Evolutionary conservation across 352 stramenopile species (phyloP).

Genomic region (Globisporangium carolinianum): DNA sequence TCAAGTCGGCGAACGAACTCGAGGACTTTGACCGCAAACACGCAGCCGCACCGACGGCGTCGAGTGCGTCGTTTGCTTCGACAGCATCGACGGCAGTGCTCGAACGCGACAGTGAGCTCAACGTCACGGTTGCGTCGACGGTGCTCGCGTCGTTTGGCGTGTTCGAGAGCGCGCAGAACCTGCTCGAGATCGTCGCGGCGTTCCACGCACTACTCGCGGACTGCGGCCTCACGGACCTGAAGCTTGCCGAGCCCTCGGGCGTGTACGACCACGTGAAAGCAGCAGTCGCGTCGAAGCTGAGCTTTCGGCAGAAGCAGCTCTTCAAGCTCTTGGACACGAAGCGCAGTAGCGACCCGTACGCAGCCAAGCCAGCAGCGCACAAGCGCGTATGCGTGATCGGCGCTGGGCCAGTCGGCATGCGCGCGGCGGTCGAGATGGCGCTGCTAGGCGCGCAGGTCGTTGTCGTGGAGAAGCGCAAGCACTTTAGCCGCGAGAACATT

Average conservation of each 20-base stretch:
- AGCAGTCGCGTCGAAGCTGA: slow-evolving; percentile 43
- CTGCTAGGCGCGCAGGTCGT: slow-evolving; percentile 67
- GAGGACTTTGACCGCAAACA: slow-evolving; percentile 26
- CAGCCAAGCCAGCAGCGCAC: slow-evolving; percentile 43
- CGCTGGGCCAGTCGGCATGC: slow-evolving; percentile 66
- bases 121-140: slow-evolving; percentile 25
- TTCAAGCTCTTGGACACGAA: slow-evolving; percentile 67
- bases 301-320: slow-evolving; percentile 71
- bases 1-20: slow-evolving; percentile 28
- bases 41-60: background rate
- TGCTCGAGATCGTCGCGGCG: slow-evolving; percentile 41
- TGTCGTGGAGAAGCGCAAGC: slow-evolving; percentile 75
- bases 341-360: slow-evolving; percentile 44
- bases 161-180: slow-evolving; percentile 61
- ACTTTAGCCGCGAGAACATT: slow-evolving; percentile 82
- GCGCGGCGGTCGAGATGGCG: slow-evolving; percentile 64
- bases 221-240: slow-evolving; percentile 43
- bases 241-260: slow-evolving; percentile 39
- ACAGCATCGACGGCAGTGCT: slow-evolving; percentile 15
- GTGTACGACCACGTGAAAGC: slow-evolving; percentile 70
- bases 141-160: slow-evolving; percentile 53
- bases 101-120: slow-evolving; percentile 19
- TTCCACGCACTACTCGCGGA: slow-evolving; percentile 52
- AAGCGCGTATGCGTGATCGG: slow-evolving; percentile 74
- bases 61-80: background rate